phyloP scores from a whole-genome alignment of 805 yeast species.

The Hanseniaspora singularis region DNA sequence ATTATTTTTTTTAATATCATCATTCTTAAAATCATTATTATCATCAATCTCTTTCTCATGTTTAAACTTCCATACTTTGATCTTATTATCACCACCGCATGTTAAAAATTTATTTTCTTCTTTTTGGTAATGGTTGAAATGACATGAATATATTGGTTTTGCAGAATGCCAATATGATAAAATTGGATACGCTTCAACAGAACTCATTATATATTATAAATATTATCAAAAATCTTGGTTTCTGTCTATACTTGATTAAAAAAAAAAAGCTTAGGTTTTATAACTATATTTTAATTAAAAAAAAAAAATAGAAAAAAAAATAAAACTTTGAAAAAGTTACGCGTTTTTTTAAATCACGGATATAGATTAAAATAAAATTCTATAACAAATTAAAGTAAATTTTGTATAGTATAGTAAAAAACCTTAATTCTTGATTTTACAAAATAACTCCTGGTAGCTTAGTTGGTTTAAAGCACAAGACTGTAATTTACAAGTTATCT shows the following conservation, averaged over 20 bases:
- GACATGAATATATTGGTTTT: slow-evolving; percentile 59
- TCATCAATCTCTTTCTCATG: not conserved
- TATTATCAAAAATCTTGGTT: too few species aligned
- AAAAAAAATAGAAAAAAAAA: not conserved
- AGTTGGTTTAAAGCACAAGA: too few species aligned
- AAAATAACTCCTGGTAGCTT: too few species aligned
- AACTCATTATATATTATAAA: not conserved
- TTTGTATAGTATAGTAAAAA: too few species aligned
- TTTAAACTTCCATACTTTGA: slow-evolving; percentile 44
- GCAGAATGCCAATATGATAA: slow-evolving; percentile 38
- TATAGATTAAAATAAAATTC: too few species aligned
- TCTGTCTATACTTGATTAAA: not conserved
- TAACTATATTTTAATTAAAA: not conserved
- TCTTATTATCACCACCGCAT: slow-evolving; percentile 88
- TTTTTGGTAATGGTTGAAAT: slow-evolving; percentile 43
- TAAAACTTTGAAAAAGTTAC: not conserved
- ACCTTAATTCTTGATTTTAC: too few species aligned
- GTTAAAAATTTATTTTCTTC: slow-evolving; percentile 50
- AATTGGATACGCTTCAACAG: slow-evolving; percentile 15
- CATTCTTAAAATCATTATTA: not conserved
- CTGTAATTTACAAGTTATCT: too few species aligned
- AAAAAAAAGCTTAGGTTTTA: too few species aligned
- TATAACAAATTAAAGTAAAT: too few species aligned
- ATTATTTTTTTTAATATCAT: not conserved
- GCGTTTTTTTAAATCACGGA: too few species aligned